These are phyloP conservation scores for Nicotiana knightiana DNA, from an alignment of 257 asterid genomes.

Conservation along the genomic window DNA sequence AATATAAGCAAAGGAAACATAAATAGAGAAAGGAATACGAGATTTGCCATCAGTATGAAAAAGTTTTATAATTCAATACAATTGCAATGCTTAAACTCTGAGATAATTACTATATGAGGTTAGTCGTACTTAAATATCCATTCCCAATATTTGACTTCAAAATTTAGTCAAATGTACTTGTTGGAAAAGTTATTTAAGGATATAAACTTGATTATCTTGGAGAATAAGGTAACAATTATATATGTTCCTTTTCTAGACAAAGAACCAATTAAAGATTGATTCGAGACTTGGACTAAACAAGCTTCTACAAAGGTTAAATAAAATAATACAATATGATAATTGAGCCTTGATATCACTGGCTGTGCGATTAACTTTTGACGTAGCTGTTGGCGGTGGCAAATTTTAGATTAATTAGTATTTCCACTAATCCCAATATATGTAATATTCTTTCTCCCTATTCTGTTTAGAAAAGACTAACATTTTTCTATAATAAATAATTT, in stretches of 20 bases:
- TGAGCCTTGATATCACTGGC: not conserved
- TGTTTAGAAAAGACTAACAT: too few species aligned
- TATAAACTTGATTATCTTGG: not conserved
- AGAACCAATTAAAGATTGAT: not conserved
- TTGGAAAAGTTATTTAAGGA: not conserved
- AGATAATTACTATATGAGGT: not conserved
- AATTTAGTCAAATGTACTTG: not conserved
- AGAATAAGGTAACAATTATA: not conserved
- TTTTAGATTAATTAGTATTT: not conserved
- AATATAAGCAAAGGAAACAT: slow-evolving; percentile 13
- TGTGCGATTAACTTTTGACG: not conserved
- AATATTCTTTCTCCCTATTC: too few species aligned
- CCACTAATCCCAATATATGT: too few species aligned
- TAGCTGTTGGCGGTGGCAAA: not conserved
- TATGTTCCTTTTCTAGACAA: not conserved
- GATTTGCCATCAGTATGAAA: slow-evolving; percentile 20
- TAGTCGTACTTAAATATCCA: not conserved
- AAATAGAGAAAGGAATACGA: slow-evolving; percentile 16
- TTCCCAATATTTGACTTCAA: not conserved
- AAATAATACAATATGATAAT: not conserved
- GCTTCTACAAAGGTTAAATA: not conserved
- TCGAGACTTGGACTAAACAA: not conserved
- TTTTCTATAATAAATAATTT: too few species aligned
- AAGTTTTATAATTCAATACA: not conserved
- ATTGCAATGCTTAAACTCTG: not conserved